A percentile compares a stretch with the other conserved stretches of the same genome.
phyloP scores from a whole-genome alignment of 2,329 filamentous ascomycete species.

The Chaetothyriales sp. region DNA sequence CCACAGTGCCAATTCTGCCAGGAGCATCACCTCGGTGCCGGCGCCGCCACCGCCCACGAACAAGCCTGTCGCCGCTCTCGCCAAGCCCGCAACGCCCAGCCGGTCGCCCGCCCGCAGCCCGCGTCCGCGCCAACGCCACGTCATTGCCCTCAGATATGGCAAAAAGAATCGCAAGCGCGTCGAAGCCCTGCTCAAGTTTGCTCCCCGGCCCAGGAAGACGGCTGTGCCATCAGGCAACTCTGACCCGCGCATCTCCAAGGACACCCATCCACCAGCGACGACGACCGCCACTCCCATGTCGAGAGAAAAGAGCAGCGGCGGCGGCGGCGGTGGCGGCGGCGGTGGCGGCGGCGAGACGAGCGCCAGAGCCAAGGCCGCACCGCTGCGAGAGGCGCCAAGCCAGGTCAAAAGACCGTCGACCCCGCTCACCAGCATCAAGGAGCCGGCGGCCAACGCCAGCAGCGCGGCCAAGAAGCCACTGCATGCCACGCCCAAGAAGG shows the following conservation, averaged over 20 bases:
- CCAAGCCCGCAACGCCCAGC: background rate
- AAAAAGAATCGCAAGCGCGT: conserved; percentile 37
- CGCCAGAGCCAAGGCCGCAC: conserved; percentile 3
- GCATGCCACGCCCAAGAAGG: conserved; percentile 32
- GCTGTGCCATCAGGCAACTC: conserved; percentile 3
- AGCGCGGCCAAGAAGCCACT: conserved; percentile 23
- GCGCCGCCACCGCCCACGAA: background rate
- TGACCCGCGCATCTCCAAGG: conserved; percentile 3
- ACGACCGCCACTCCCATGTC: conserved; percentile 1
- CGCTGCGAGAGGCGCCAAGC: background rate
- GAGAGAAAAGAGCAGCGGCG: conserved; percentile 6
- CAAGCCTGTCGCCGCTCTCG: background rate
- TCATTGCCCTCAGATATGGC: conserved; percentile 40
- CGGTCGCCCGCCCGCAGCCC: conserved; percentile 6
- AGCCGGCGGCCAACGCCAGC: conserved; percentile 13
- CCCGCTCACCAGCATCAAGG: conserved; percentile 15
- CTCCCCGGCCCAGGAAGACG: conserved; percentile 17
- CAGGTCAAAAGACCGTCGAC: conserved; percentile 22
- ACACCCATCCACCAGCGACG: background rate
- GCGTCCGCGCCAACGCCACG: conserved; percentile 22
- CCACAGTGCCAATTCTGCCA: conserved; percentile 14
- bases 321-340: too few relatives aligned
- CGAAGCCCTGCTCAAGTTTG: conserved; percentile 32
- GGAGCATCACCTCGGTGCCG: conserved; percentile 3
- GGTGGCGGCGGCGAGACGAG: too few relatives aligned